Evolutionary conservation across 345 rosid species (phyloP), one percentile per base, ranked within the genome.

Genomic region (Gossypium rotundifolium): DNA sequence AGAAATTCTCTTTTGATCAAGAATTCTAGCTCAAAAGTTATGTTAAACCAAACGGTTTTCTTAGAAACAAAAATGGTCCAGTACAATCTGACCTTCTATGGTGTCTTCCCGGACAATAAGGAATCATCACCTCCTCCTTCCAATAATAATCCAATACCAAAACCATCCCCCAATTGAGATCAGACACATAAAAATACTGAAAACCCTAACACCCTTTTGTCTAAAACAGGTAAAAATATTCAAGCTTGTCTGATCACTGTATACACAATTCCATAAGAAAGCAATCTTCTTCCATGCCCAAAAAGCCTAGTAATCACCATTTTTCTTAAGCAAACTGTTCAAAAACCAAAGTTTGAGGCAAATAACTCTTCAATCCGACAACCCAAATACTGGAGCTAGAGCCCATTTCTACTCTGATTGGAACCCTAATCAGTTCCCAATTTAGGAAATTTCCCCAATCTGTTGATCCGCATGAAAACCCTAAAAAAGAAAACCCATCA

Each of bases 211-310:
- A 73, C 76, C 46, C 63, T 58, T 79, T 22, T 38, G 63, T 66
- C 14, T 55, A 57, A 65, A 64, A 46, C 25, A 74, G 54, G 55
- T 38, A 79, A 60, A 79, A 57, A 60, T 71, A 46, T 48, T 33
- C 75, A 54, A 67, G 52, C 58, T 45, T 69, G 59, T 65, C 58
- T 69, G 38, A 40, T 80, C 70, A 71, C 63, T 27, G 25, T 66
- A 74, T 66, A 72, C 46, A 64, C 62, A 79, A 78, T 67, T 76
- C 75, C 18, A 48, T 72, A 74, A 14, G 65, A 45, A 69, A 70
- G 81, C 85, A 80, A 79, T 85, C 84, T 77, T 85, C 87, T 80
- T 80, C 82, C 88, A 83, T 83, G 57, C 69, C 84, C 81, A 73
- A 80, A 80, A 70, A 58, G 72, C 72, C 49, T 14, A 1, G 9